Evolutionary conservation across 306 rosid genomes (phyloP).

Genomic region (Senna siamea): DNA sequence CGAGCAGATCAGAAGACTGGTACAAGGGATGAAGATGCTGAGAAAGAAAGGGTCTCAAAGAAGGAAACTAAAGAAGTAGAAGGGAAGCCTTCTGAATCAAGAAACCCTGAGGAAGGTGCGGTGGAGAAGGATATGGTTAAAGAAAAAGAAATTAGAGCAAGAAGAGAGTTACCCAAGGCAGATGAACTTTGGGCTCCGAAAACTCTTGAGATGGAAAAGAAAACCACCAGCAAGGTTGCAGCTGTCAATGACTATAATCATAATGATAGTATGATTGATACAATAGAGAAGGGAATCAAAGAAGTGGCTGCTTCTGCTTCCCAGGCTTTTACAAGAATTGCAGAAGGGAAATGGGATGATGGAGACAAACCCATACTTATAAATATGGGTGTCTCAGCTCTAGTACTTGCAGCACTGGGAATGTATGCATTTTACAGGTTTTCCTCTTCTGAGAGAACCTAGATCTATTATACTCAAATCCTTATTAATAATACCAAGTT

Average conservation of each 20-base stretch:
- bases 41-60: constrained; percentile 24
- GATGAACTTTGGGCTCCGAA: constrained; percentile 25
- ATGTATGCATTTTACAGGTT: constrained; percentile 45
- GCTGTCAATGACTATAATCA: constrained; percentile 4
- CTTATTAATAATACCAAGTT: not conserved
- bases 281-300: constrained; percentile 33
- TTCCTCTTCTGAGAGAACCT: constrained; percentile 34
- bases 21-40: constrained; percentile 2
- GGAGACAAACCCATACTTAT: constrained; percentile 46
- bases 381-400: constrained; percentile 59
- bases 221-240: not conserved
- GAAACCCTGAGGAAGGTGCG: constrained; percentile 23
- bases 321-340: constrained; percentile 36
- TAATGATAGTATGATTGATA: constrained; percentile 10
- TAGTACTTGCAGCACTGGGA: constrained; percentile 61
- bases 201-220: constrained; percentile 30
- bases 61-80: constrained; percentile 24
- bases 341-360: constrained; percentile 34
- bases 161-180: constrained; percentile 5
- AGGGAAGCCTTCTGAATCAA: constrained; percentile 37
- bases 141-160: constrained; percentile 30
- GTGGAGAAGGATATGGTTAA: constrained; percentile 3
- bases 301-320: constrained; percentile 34
- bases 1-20: constrained; percentile 24
- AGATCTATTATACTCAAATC: constrained; percentile 22